Evolutionary conservation across 2,329 filamentous ascomycete genomes (phyloP).

Genomic region (Beauveria varroae): DNA sequence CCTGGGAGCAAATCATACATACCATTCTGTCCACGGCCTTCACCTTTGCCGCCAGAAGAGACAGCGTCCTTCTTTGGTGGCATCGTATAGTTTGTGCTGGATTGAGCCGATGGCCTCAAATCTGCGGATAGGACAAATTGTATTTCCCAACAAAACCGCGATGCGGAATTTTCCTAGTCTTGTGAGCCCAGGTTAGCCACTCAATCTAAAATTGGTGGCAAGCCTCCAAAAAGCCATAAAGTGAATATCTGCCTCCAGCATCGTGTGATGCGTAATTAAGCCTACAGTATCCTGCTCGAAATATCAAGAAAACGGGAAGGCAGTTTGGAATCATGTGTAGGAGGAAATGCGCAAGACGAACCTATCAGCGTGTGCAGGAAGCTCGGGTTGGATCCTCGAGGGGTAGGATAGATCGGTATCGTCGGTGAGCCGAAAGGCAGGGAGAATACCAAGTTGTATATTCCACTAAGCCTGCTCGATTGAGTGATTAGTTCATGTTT

Average conservation of each 20-base stretch:
- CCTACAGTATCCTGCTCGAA: background rate
- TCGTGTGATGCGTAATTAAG: background rate
- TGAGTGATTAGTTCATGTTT: background rate
- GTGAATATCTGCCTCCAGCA: background rate
- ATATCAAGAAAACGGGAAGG: background rate
- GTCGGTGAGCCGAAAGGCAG: background rate
- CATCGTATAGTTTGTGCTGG: background rate
- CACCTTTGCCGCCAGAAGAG: conserved; percentile 8
- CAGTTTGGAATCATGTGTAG: background rate
- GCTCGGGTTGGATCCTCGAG: background rate
- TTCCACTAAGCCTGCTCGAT: background rate
- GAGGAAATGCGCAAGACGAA: background rate
- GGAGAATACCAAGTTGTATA: conserved; percentile 4
- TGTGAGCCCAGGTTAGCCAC: background rate
- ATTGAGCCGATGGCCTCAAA: background rate
- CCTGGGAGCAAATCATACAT: conserved; percentile 9
- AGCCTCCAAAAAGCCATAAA: background rate
- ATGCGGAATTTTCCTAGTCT: conserved; percentile 12
- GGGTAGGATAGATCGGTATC: background rate
- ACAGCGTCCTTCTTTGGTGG: conserved; percentile 11
- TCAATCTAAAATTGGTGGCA: background rate
- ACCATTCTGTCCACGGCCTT: conserved; percentile 30
- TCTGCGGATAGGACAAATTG: background rate
- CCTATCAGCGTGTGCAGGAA: background rate
- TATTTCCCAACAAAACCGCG: background rate